Evolutionary conservation across 2,329 filamentous ascomycete species (phyloP).

Genomic region (Beauveria medogensis): DNA sequence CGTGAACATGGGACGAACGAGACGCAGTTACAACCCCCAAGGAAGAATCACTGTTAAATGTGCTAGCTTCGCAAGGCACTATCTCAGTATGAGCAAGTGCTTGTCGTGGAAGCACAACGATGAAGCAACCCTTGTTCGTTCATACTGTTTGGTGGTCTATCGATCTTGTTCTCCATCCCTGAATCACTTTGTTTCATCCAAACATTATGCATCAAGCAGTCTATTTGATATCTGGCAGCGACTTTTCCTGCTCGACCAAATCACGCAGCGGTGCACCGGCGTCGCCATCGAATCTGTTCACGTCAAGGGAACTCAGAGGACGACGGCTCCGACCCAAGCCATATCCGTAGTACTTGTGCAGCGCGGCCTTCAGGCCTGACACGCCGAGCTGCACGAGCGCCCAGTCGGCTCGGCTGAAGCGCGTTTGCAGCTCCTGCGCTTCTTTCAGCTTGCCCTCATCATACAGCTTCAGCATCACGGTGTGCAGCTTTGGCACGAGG

Average conservation of each 20-base stretch:
- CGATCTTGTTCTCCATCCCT: no score
- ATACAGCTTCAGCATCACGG: conserved; percentile 26
- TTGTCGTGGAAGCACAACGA: neutral
- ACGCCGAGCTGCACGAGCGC: conserved; percentile 22
- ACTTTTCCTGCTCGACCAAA: conserved; percentile 18
- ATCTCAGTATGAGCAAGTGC: neutral
- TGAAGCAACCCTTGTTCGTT: no score
- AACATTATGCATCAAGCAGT: neutral
- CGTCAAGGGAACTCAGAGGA: conserved; percentile 18
- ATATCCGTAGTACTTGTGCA: conserved; percentile 17
- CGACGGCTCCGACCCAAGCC: conserved; percentile 19
- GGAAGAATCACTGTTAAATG: neutral
- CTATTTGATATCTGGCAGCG: conserved; percentile 11
- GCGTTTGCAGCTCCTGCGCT: conserved; percentile 29
- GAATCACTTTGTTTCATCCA: no score
- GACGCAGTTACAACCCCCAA: neutral
- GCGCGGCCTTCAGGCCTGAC: conserved; percentile 21
- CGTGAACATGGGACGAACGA: neutral
- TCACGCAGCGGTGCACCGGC: conserved; percentile 14
- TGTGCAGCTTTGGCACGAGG: conserved; percentile 29
- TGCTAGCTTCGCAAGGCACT: neutral
- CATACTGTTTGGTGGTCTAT: no score
- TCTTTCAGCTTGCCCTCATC: conserved; percentile 24
- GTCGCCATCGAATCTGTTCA: conserved; percentile 17
- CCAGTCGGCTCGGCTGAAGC: conserved; percentile 22